These are phyloP conservation scores for Marasmius fiardii DNA, from an alignment of 1,284 basidiomycete genomes.

Conservation along the genomic window DNA sequence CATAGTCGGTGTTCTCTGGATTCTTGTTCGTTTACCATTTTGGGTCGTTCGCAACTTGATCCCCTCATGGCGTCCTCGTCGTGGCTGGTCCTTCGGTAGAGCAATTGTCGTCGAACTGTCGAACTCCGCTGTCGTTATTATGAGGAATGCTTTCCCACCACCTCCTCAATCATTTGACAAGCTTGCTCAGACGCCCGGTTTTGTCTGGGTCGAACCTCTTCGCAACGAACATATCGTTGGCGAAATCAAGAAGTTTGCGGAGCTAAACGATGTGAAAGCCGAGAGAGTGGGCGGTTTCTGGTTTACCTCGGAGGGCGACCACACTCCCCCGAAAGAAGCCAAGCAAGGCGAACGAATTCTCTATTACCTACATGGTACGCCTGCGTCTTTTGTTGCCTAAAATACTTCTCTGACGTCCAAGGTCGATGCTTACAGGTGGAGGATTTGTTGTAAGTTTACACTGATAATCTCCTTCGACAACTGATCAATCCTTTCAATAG, in stretches of 20 bases:
- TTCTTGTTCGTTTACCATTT: constrained; percentile 7
- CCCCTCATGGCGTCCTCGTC: constrained; percentile 3
- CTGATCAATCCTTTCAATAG: not conserved
- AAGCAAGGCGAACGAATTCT: constrained; percentile 31
- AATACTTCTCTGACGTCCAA: not conserved
- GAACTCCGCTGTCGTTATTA: not conserved
- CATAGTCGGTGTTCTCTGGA: constrained; percentile 16
- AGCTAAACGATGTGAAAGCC: constrained; percentile 23
- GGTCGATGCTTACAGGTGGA: constrained; percentile 7
- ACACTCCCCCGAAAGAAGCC: constrained; percentile 17
- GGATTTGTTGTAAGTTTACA: constrained; percentile 19
- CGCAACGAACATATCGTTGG: constrained; percentile 19
- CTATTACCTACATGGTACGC: constrained; percentile 28
- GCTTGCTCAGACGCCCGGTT: not conserved
- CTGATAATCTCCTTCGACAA: not conserved
- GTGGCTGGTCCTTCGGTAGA: constrained; percentile 5
- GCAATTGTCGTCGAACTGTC: not conserved
- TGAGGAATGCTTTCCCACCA: not conserved
- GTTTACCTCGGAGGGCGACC: constrained; percentile 22
- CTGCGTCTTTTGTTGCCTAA: not conserved
- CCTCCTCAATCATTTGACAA: not conserved
- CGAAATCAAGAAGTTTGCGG: constrained; percentile 20
- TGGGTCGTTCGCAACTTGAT: not conserved
- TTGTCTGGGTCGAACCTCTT: constrained; percentile 16
- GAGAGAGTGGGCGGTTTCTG: constrained; percentile 35